Evolutionary conservation across 2,329 filamentous ascomycete species (phyloP).

Genomic region (Leptoxyphium fumago): DNA sequence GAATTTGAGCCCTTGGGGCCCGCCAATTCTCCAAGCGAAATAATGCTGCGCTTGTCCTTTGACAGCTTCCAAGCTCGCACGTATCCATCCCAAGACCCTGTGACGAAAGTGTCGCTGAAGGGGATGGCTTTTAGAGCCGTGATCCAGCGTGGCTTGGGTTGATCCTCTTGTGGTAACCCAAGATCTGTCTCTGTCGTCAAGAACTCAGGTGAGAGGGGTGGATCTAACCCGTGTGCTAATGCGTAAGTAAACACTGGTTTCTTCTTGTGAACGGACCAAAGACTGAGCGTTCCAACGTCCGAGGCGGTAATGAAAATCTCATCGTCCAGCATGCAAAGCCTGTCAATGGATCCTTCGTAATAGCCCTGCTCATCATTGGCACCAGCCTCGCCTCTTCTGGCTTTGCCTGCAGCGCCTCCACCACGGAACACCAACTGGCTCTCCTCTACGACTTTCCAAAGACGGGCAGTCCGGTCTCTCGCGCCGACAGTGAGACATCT

Average conservation of each 20-base stretch:
- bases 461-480: conserved; percentile 73
- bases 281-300: conserved; percentile 72
- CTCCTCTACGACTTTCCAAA: conserved; percentile 96
- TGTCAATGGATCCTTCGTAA: conserved; percentile 75
- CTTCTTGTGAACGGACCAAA: conserved; percentile 90
- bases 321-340: conserved; percentile 77
- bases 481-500: conserved; percentile 83
- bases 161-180: conserved; percentile 20
- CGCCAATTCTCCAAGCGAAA: conserved; percentile 46
- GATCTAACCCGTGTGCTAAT: conserved; percentile 74
- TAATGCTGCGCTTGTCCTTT: conserved; percentile 66
- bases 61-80: conserved; percentile 75
- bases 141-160: conserved; percentile 56
- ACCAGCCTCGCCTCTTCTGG: conserved; percentile 26
- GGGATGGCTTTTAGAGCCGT: conserved; percentile 77
- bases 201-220: conserved; percentile 49
- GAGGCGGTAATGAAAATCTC: conserved; percentile 84
- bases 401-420: conserved; percentile 37
- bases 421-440: conserved; percentile 90
- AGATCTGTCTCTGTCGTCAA: conserved; percentile 56
- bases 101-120: conserved; percentile 79
- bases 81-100: conserved; percentile 86
- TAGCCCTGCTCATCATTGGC: conserved; percentile 31
- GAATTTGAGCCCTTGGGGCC: conserved; percentile 32
- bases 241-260: conserved; percentile 73